Conservation (phyloP, 768 basidiomycete genomes). For the Suillus spraguei region DNA sequence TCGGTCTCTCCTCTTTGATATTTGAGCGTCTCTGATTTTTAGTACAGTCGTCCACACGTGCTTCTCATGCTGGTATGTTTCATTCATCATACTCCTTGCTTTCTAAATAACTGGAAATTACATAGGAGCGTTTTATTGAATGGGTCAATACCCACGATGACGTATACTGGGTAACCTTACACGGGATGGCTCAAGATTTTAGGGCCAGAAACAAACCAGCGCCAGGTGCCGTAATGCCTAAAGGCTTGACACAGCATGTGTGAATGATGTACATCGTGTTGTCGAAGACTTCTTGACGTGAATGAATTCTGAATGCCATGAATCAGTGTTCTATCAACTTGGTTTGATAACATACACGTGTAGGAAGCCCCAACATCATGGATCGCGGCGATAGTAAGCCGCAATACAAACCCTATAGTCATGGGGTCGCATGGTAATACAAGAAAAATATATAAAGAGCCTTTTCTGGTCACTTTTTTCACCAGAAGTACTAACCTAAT, state of each 20-base stretch:
- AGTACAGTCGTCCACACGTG: conserved; percentile 61
- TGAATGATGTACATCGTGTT: not conserved
- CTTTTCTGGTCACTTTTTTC: too few relatives aligned
- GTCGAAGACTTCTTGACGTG: conserved; percentile 6
- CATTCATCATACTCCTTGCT: too few relatives aligned
- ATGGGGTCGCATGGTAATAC: not conserved
- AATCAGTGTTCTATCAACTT: not conserved
- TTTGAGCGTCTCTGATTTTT: conserved; percentile 11
- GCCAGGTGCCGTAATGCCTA: conserved; percentile 58
- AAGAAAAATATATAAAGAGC: conserved; percentile 4
- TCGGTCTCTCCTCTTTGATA: conserved; percentile 28
- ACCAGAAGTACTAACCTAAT: not conserved
- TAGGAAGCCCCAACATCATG: not conserved
- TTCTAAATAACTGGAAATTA: not conserved
- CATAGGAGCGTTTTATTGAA: conserved; percentile 70
- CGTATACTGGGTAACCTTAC: conserved; percentile 72
- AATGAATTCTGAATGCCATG: not conserved
- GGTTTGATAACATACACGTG: conserved; percentile 7
- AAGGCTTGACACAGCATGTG: conserved; percentile 32
- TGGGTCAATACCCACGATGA: conserved; percentile 73
- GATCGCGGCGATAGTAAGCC: not conserved
- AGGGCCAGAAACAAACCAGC: conserved; percentile 51
- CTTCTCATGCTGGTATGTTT: conserved; percentile 67
- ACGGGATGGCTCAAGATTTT: conserved; percentile 67
- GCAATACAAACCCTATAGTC: not conserved